Percentiles rank a stretch among this genome's conserved stretches.
phyloP scores from a whole-genome alignment of 371 early-diverging fungal species.

The Fennellomyces sp. region DNA sequence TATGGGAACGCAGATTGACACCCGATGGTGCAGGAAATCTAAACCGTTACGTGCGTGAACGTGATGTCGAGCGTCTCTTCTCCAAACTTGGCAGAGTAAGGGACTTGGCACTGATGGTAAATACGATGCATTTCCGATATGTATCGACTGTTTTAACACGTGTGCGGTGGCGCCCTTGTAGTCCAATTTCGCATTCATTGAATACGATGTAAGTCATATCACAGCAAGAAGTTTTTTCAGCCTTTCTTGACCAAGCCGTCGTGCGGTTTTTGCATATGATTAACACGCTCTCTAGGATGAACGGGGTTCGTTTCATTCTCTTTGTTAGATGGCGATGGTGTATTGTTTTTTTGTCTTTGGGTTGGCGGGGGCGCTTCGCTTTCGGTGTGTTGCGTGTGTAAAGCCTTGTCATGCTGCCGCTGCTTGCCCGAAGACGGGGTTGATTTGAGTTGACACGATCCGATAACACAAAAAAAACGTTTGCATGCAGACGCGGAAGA shows the following conservation, averaged over 20 bases:
- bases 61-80: slow-evolving; percentile 41
- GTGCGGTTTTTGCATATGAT: no score
- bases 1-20: no score
- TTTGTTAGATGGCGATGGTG: slow-evolving; percentile 4
- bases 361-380: not conserved
- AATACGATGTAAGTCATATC: slow-evolving; percentile 22
- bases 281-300: not conserved
- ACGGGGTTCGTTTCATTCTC: slow-evolving; percentile 14
- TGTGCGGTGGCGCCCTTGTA: no score
- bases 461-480: slow-evolving; percentile 1
- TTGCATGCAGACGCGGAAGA: slow-evolving; percentile 71
- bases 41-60: slow-evolving; percentile 39
- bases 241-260: no score
- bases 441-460: not conserved
- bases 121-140: no score
- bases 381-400: not conserved
- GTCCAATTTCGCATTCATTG: slow-evolving; percentile 17
- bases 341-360: not conserved
- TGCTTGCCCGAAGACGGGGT: not conserved
- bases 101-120: slow-evolving; percentile 16
- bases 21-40: slow-evolving; percentile 45
- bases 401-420: not conserved
- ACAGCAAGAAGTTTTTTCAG: no score
- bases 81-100: slow-evolving; percentile 23
- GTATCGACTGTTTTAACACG: no score